These are phyloP conservation scores for Pseudognaphalium luteoalbum DNA, from an alignment of 129 eudicot species.

Conservation along the genomic window DNA sequence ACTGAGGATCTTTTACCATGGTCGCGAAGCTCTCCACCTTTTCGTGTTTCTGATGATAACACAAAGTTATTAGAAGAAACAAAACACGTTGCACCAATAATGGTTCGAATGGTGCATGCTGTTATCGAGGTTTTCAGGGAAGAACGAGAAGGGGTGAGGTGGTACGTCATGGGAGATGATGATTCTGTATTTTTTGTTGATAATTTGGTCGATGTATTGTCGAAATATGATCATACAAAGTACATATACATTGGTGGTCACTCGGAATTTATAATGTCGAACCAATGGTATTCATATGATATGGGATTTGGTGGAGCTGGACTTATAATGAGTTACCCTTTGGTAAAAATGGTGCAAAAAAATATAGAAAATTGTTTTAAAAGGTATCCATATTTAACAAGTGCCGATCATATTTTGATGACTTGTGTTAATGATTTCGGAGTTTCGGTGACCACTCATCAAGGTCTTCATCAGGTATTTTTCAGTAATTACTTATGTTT, in stretches of 20 bases:
- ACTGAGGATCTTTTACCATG: conserved; percentile 45
- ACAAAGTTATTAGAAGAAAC: conserved; percentile 27
- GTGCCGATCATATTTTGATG: conserved; percentile 4
- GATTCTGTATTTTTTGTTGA: background rate
- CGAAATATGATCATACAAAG: conserved; percentile 8
- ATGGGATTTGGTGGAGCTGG: conserved; percentile 18
- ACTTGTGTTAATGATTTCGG: conserved; percentile 13
- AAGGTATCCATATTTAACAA: background rate
- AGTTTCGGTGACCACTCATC: background rate
- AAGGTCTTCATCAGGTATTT: conserved; percentile 12
- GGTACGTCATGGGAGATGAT: conserved; percentile 18
- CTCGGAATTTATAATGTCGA: background rate
- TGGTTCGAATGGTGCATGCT: conserved; percentile 32
- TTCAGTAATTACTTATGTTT: no score
- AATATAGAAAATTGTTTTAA: conserved; percentile 12
- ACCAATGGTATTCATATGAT: background rate
- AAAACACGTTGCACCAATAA: conserved; percentile 33
- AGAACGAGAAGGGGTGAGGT: background rate
- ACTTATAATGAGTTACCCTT: conserved; percentile 4
- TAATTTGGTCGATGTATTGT: conserved; percentile 5
- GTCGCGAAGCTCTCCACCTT: conserved; percentile 45
- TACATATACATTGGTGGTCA: conserved; percentile 8
- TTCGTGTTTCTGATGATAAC: conserved; percentile 13
- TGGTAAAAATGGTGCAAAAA: conserved; percentile 9
- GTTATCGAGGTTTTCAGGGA: conserved; percentile 1